phyloP scores from a whole-genome alignment of 2,329 filamentous ascomycete genomes.

The Phoma sp. region DNA sequence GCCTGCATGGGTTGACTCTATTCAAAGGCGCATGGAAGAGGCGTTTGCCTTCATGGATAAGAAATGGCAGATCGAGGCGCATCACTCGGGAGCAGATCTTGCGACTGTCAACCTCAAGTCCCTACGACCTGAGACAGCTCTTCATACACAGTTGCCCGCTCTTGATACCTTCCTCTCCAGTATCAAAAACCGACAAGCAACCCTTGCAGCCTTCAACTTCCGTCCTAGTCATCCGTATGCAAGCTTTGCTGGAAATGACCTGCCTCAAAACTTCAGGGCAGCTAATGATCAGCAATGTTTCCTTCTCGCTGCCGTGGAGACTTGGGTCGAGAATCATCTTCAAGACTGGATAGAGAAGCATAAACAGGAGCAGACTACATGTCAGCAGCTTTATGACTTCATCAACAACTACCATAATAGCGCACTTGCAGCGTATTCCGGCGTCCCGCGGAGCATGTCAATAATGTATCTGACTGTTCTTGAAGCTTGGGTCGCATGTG shows the following conservation, averaged over 20 bases:
- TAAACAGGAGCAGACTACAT: slow-evolving; percentile 29
- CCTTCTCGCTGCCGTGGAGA: slow-evolving; percentile 58
- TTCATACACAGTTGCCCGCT: slow-evolving; percentile 22
- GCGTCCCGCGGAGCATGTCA: slow-evolving; percentile 57
- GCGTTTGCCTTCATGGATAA: slow-evolving; percentile 18
- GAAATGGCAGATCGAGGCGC: slow-evolving; percentile 16
- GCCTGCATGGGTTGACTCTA: slow-evolving; percentile 8
- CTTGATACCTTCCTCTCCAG: slow-evolving; percentile 26
- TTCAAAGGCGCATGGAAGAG: slow-evolving; percentile 3
- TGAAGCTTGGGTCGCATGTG: slow-evolving; percentile 65
- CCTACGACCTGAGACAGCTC: slow-evolving; percentile 22
- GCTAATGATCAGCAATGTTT: slow-evolving; percentile 37
- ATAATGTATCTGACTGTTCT: slow-evolving; percentile 62
- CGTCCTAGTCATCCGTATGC: slow-evolving; percentile 16
- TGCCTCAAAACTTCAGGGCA: slow-evolving; percentile 11
- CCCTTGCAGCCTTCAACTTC: slow-evolving; percentile 11
- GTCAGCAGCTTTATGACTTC: slow-evolving; percentile 19
- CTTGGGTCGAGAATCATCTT: slow-evolving; percentile 55
- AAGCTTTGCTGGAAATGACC: slow-evolving; percentile 8
- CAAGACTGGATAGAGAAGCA: slow-evolving; percentile 48
- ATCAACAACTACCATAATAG: slow-evolving; percentile 24
- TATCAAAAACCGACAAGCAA: slow-evolving; percentile 10
- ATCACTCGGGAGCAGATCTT: slow-evolving; percentile 6
- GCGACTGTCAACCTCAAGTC: slow-evolving; percentile 4
- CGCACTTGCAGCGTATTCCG: slow-evolving; percentile 41